A percentile compares a stretch with the other conserved stretches of the same genome.
Evolutionary conservation across 2,329 filamentous ascomycete genomes (phyloP).

Genomic region (Penicillium sp.): DNA sequence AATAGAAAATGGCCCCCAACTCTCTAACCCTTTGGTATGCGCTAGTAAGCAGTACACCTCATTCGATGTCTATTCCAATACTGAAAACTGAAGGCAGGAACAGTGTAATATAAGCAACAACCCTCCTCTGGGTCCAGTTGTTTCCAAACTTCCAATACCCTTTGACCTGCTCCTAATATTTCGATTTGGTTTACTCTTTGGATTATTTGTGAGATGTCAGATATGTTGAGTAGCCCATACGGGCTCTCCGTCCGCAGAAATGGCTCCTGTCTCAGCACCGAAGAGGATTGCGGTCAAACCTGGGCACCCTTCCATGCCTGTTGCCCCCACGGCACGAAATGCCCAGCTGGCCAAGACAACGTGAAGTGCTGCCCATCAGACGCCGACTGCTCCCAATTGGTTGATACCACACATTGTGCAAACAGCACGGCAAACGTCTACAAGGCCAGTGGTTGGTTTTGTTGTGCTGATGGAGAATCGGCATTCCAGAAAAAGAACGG

Average conservation of each 20-base stretch:
- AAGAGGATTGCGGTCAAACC: slow-evolving; percentile 21
- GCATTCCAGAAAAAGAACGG: slow-evolving; percentile 10
- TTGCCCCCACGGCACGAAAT: slow-evolving; percentile 17
- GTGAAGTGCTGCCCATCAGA: slow-evolving; percentile 19
- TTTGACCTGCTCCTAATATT: no score
- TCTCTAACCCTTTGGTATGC: background rate
- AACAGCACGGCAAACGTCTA: slow-evolving; percentile 23
- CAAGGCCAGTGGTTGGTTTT: slow-evolving; percentile 23
- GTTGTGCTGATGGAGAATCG: slow-evolving; percentile 15
- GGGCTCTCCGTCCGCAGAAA: slow-evolving; percentile 19
- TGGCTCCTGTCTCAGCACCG: slow-evolving; percentile 16
- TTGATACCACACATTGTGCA: slow-evolving; percentile 20
- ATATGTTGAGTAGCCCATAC: slow-evolving; percentile 2
- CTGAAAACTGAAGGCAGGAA: no score
- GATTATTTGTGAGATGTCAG: slow-evolving; percentile 1
- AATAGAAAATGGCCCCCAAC: background rate
- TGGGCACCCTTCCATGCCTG: slow-evolving; percentile 19
- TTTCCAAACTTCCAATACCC: background rate
- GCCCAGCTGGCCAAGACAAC: slow-evolving; percentile 11
- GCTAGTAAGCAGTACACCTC: background rate
- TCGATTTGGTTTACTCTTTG: no score
- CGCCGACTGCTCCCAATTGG: slow-evolving; percentile 13
- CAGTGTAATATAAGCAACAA: background rate
- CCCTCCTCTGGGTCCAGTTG: background rate
- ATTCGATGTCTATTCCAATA: no score